phyloP scores from a whole-genome alignment of 306 rosid species.

The Macrotyloma uniflorum region DNA sequence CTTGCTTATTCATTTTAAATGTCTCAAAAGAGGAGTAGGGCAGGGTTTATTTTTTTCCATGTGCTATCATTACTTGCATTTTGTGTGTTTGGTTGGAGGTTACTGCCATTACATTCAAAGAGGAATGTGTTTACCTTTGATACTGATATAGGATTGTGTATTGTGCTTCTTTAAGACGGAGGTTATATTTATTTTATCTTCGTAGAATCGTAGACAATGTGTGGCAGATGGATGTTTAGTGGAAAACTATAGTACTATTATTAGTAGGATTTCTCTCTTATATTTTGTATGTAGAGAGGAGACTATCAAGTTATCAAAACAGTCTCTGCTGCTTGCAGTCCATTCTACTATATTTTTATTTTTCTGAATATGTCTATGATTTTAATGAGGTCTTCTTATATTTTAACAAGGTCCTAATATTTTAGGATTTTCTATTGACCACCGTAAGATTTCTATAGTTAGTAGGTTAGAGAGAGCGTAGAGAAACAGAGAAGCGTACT shows the following conservation, averaged over 20 bases:
- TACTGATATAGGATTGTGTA: not conserved
- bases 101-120: not conserved
- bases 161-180: not conserved
- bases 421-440: conserved; percentile 20
- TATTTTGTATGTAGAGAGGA: not conserved
- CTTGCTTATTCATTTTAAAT: conserved; percentile 11
- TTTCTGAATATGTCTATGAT: not conserved
- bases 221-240: not conserved
- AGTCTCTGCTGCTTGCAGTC: not conserved
- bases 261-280: not conserved
- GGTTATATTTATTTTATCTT: not conserved
- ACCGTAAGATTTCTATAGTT: not conserved
- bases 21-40: not conserved
- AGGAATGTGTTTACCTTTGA: not conserved
- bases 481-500: too few relatives aligned
- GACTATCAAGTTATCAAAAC: not conserved
- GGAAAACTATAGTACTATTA: not conserved
- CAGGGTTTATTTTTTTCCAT: not conserved
- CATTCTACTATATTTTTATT: too few relatives aligned
- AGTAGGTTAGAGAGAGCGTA: too few relatives aligned
- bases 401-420: not conserved
- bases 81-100: conserved; percentile 13
- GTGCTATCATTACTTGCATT: not conserved
- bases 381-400: not conserved
- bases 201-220: not conserved